Evolutionary conservation across 306 rosid species (phyloP).

Genomic region (Betula pendula): DNA sequence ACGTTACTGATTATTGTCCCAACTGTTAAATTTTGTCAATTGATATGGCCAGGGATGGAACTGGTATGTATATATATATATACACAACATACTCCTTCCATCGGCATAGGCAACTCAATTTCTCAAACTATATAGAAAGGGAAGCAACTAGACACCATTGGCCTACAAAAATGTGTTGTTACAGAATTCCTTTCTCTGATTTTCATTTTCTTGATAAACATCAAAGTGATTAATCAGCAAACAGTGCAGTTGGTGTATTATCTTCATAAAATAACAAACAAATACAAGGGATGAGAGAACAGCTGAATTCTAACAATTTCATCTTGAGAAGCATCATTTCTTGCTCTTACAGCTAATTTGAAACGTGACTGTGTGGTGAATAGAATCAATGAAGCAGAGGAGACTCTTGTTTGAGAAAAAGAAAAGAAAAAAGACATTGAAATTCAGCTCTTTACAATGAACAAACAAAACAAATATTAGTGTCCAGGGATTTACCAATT

Average conservation of each 20-base stretch:
- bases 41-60: not conserved
- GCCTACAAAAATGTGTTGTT: too few relatives aligned
- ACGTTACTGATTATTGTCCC: not conserved
- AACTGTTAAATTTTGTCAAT: not conserved
- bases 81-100: too few relatives aligned
- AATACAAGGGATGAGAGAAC: not conserved
- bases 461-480: slow-evolving; percentile 20
- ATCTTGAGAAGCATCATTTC: not conserved
- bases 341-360: not conserved
- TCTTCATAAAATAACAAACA: not conserved
- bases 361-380: not conserved
- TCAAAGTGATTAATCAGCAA: not conserved
- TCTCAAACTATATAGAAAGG: too few relatives aligned
- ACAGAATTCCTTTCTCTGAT: too few relatives aligned
- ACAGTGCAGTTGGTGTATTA: not conserved
- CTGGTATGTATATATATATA: too few relatives aligned
- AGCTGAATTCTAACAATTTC: not conserved
- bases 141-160: too few relatives aligned
- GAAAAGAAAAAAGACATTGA: slow-evolving; percentile 6
- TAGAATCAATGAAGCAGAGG: not conserved
- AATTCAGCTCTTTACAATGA: slow-evolving; percentile 36
- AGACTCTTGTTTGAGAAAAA: slow-evolving; percentile 5
- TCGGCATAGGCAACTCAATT: not conserved
- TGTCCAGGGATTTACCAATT: slow-evolving; percentile 9
- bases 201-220: too few relatives aligned